These are phyloP conservation scores for Dactylorhiza incarnata DNA, from an alignment of 106 monocot genomes.

Conservation along the genomic window DNA sequence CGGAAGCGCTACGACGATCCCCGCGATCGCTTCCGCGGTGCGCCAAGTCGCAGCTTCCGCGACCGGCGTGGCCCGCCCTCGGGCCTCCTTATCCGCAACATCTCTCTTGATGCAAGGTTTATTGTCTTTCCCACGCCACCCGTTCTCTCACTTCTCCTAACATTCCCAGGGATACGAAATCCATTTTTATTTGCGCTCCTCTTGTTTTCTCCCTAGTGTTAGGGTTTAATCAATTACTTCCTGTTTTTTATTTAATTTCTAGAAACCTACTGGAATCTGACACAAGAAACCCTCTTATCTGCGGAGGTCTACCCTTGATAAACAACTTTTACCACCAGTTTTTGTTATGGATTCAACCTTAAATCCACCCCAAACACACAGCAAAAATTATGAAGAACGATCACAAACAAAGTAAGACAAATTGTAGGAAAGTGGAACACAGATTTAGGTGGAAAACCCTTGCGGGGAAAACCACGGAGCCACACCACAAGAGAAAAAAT, in stretches of 20 bases:
- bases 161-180: not conserved
- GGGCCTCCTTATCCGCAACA: constrained; percentile 84
- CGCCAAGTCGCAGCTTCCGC: constrained; percentile 19
- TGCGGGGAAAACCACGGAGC: no score
- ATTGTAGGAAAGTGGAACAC: no score
- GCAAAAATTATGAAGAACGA: no score
- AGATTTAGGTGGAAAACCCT: no score
- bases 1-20: constrained; percentile 60
- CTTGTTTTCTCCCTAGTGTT: not conserved
- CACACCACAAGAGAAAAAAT: no score
- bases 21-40: constrained; percentile 31
- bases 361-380: no score
- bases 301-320: not conserved
- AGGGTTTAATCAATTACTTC: not conserved
- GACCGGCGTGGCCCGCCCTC: constrained; percentile 49
- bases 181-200: not conserved
- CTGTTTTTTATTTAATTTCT: not conserved
- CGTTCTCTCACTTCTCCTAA: not conserved
- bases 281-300: not conserved
- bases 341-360: no score
- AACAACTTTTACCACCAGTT: not conserved
- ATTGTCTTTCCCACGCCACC: not conserved
- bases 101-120: constrained; percentile 81
- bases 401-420: no score
- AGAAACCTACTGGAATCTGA: not conserved